These are phyloP conservation scores for Suillus placidus DNA, from an alignment of 768 basidiomycete genomes.

Conservation along the genomic window DNA sequence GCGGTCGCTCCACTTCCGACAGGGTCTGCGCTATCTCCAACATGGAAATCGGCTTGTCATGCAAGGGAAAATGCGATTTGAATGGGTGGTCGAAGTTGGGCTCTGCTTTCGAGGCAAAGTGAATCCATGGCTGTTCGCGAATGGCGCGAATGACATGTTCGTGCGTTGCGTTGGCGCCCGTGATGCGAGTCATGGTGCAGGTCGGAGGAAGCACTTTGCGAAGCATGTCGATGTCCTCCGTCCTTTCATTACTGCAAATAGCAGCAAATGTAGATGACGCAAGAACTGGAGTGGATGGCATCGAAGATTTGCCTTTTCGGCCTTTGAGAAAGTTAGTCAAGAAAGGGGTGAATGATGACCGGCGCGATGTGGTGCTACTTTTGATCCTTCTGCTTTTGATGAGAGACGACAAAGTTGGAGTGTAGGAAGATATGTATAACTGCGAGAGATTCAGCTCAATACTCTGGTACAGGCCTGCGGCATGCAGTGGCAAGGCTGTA, in stretches of 20 bases:
- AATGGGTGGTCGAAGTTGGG: conserved; percentile 34
- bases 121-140: conserved; percentile 31
- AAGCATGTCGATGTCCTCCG: conserved; percentile 17
- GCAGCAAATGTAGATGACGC: neutral
- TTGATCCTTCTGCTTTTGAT: conserved; percentile 20
- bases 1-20: conserved; percentile 27
- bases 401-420: conserved; percentile 31
- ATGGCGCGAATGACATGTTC: conserved; percentile 14
- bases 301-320: neutral
- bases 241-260: neutral
- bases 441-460: conserved; percentile 24
- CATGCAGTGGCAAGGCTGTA: conserved; percentile 32
- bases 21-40: conserved; percentile 26
- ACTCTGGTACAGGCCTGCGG: conserved; percentile 24
- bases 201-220: conserved; percentile 23
- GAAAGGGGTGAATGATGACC: conserved; percentile 24
- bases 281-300: neutral
- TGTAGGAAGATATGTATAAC: conserved; percentile 34
- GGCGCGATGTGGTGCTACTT: conserved; percentile 12
- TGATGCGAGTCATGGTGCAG: conserved; percentile 26
- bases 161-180: conserved; percentile 20
- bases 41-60: conserved; percentile 27
- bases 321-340: conserved; percentile 25
- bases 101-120: conserved; percentile 42
- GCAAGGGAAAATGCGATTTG: conserved; percentile 29